Percentiles rank a stretch among this genome's conserved stretches.
phyloP scores from a whole-genome alignment of 1,284 basidiomycete species.

The Xerocomus amazonicus region DNA sequence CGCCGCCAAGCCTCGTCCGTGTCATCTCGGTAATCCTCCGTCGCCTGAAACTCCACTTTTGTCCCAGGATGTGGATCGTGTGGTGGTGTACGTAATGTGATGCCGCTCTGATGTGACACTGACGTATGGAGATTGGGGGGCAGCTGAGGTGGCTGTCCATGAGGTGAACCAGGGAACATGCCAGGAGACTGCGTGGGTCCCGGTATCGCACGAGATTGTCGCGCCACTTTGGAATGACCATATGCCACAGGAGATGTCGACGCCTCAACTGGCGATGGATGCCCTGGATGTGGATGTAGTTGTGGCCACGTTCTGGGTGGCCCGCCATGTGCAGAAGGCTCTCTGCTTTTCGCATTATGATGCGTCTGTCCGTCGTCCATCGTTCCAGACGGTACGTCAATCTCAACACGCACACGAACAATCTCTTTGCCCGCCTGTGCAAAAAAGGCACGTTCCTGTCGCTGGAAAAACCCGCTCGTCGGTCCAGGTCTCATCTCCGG shows the following conservation, averaged over 20 bases:
- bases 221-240: constrained; percentile 21
- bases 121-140: constrained; percentile 43
- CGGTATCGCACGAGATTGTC: constrained; percentile 25
- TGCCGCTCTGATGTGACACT: constrained; percentile 11
- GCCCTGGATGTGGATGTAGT: too few relatives aligned
- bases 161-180: constrained; percentile 30
- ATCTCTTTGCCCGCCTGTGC: constrained; percentile 71
- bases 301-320: constrained; percentile 5
- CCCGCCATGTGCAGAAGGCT: neutral
- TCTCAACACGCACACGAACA: constrained; percentile 63
- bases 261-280: constrained; percentile 26
- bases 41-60: constrained; percentile 39
- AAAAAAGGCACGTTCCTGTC: constrained; percentile 72
- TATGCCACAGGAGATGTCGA: constrained; percentile 8
- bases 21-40: constrained; percentile 46
- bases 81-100: constrained; percentile 43
- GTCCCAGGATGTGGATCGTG: constrained; percentile 36
- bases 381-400: constrained; percentile 40
- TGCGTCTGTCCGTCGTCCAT: constrained; percentile 9
- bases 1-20: constrained; percentile 62
- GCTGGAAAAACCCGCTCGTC: constrained; percentile 65
- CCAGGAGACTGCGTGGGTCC: constrained; percentile 25
- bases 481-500: constrained; percentile 52
- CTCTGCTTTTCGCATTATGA: constrained; percentile 18
- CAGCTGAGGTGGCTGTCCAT: constrained; percentile 35